phyloP scores from a whole-genome alignment of 2,329 filamentous ascomycete species.

The Cladosporium halotolerans region DNA sequence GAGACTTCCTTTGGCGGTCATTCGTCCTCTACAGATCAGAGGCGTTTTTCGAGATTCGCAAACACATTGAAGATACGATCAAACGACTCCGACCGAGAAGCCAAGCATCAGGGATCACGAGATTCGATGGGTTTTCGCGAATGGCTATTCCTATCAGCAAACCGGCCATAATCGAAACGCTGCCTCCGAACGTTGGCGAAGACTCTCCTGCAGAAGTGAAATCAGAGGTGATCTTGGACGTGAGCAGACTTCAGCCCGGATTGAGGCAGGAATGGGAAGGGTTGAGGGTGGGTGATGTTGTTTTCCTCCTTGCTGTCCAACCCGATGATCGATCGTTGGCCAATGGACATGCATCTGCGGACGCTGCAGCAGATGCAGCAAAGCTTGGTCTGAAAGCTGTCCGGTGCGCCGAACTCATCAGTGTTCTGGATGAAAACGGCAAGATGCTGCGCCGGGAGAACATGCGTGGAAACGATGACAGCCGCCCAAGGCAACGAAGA shows the following conservation, averaged over 20 bases:
- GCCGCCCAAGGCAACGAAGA: constrained; percentile 56
- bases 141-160: constrained; percentile 87
- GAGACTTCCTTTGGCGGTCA: constrained; percentile 95
- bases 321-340: constrained; percentile 47
- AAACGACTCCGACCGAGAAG: constrained; percentile 69
- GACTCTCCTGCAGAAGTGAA: constrained; percentile 76
- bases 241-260: constrained; percentile 68
- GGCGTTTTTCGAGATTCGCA: constrained; percentile 87
- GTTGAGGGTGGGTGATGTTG: constrained; percentile 76
- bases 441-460: constrained; percentile 59
- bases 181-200: constrained; percentile 75
- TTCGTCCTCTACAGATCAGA: constrained; percentile 85
- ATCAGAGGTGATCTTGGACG: constrained; percentile 78
- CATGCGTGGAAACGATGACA: constrained; percentile 49
- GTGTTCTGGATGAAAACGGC: constrained; percentile 80
- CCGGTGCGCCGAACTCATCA: constrained; percentile 77
- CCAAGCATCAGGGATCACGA: constrained; percentile 54
- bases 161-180: constrained; percentile 79
- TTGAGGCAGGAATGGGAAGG: constrained; percentile 85
- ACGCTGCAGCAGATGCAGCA: constrained; percentile 44
- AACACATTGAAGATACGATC: constrained; percentile 78
- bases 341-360: constrained; percentile 47
- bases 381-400: constrained; percentile 63
- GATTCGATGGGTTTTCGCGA: constrained; percentile 77
- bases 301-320: constrained; percentile 78